Conservation (phyloP, 2,329 filamentous ascomycete genomes). For the Fusarium goolgardi region DNA sequence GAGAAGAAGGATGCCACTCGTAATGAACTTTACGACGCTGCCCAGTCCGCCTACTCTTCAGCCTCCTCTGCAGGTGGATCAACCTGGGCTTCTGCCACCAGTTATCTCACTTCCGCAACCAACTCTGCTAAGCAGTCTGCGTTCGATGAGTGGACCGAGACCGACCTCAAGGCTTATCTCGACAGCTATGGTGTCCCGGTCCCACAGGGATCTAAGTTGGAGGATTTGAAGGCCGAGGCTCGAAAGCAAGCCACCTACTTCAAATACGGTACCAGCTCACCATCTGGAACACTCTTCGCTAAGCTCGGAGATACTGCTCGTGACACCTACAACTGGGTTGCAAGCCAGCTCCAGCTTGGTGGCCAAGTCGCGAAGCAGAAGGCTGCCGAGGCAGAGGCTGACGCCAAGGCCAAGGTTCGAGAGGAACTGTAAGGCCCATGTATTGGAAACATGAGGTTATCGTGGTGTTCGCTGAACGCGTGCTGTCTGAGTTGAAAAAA, state of each 20-base stretch:
- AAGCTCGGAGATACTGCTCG: slow-evolving; percentile 66
- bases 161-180: slow-evolving; percentile 81
- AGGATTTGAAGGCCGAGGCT: slow-evolving; percentile 77
- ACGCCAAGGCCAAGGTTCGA: slow-evolving; percentile 53
- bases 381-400: slow-evolving; percentile 52
- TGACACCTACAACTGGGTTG: slow-evolving; percentile 64
- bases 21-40: slow-evolving; percentile 77
- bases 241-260: slow-evolving; percentile 81
- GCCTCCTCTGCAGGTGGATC: slow-evolving; percentile 69
- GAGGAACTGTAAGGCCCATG: slow-evolving; percentile 61
- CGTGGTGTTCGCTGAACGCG: background rate
- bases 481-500: background rate
- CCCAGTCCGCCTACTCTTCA: slow-evolving; percentile 69
- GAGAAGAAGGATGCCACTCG: slow-evolving; percentile 74
- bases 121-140: slow-evolving; percentile 71
- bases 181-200: slow-evolving; percentile 79
- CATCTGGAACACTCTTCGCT: slow-evolving; percentile 73
- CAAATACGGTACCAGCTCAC: slow-evolving; percentile 77
- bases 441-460: background rate
- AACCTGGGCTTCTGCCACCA: slow-evolving; percentile 75
- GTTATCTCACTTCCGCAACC: slow-evolving; percentile 74
- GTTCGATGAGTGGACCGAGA: slow-evolving; percentile 79
- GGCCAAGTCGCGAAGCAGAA: slow-evolving; percentile 62
- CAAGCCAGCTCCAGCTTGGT: slow-evolving; percentile 61
- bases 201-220: slow-evolving; percentile 74